These are phyloP conservation scores for Scheffersomyces illinoinensis DNA, from an alignment of 1,139 yeast genomes.

Conservation along the genomic window DNA sequence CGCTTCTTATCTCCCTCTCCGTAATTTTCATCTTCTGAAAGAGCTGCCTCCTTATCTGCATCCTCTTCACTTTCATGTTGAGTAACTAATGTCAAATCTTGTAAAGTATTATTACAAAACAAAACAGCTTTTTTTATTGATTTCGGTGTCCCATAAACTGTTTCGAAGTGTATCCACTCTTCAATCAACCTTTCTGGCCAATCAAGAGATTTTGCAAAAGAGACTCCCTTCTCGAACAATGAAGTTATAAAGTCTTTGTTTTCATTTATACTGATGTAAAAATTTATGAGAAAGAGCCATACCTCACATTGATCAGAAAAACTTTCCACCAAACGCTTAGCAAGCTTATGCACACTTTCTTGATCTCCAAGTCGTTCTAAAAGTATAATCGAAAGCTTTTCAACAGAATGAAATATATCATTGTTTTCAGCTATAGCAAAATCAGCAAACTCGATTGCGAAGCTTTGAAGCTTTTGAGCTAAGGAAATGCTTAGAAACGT, in stretches of 20 bases:
- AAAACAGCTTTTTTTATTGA: slow-evolving; percentile 22
- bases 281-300: slow-evolving; percentile 49
- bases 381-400: slow-evolving; percentile 35
- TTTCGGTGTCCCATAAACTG: slow-evolving; percentile 30
- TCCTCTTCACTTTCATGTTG: slow-evolving; percentile 5
- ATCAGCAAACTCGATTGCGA: slow-evolving; percentile 8
- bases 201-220: slow-evolving; percentile 34
- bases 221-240: slow-evolving; percentile 35
- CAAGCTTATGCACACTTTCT: slow-evolving; percentile 25
- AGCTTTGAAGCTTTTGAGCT: background rate
- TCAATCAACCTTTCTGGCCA: slow-evolving; percentile 53
- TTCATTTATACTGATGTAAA: slow-evolving; percentile 24
- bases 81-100: slow-evolving; percentile 2
- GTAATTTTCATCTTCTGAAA: slow-evolving; percentile 1
- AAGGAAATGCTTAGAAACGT: background rate
- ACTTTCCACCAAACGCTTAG: slow-evolving; percentile 26
- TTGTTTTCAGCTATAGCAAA: slow-evolving; percentile 27
- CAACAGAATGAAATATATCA: slow-evolving; percentile 43
- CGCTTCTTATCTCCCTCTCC: background rate
- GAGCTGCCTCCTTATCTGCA: too few relatives aligned
- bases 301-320: slow-evolving; percentile 40
- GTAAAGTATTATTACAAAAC: slow-evolving; percentile 20
- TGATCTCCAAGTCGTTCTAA: slow-evolving; percentile 25
- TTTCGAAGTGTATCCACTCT: slow-evolving; percentile 45
- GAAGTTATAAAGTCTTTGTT: slow-evolving; percentile 22